phyloP scores from a whole-genome alignment of 2,329 filamentous ascomycete genomes.

The Sporothrix globosa region DNA sequence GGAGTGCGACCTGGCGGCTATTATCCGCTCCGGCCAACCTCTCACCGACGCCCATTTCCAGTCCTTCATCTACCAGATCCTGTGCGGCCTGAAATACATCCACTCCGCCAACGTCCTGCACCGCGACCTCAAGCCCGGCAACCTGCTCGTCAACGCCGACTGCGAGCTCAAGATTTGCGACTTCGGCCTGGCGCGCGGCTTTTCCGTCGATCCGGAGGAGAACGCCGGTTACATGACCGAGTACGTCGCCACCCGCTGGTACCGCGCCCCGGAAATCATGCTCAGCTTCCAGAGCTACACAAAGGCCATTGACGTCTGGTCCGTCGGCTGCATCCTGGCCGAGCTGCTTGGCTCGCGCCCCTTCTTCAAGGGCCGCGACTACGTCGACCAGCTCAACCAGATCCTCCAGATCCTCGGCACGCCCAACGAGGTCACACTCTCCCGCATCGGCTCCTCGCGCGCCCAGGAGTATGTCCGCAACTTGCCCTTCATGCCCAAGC shows the following conservation, averaged over 20 bases:
- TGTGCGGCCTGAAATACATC: slow-evolving; percentile 98
- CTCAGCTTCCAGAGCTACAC: slow-evolving; percentile 99
- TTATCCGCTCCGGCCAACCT: slow-evolving; percentile 95
- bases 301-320: slow-evolving; percentile 99
- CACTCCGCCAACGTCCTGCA: slow-evolving; percentile 98
- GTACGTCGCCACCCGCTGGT: slow-evolving; percentile 98
- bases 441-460: slow-evolving; percentile 89
- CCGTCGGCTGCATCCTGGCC: slow-evolving; percentile 94
- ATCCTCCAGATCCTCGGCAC: slow-evolving; percentile 98
- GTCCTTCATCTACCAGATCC: slow-evolving; percentile 99
- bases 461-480: slow-evolving; percentile 99
- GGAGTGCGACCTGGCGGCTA: slow-evolving; percentile 97
- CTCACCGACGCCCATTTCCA: slow-evolving; percentile 99
- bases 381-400: slow-evolving; percentile 99
- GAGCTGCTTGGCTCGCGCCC: slow-evolving; percentile 94
- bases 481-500: slow-evolving; percentile 91
- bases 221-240: slow-evolving; percentile 99
- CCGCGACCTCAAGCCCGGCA: slow-evolving; percentile 94
- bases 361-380: slow-evolving; percentile 99
- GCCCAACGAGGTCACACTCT: slow-evolving; percentile 91
- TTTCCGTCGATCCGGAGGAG: slow-evolving; percentile 95
- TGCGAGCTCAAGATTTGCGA: slow-evolving; percentile 99
- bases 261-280: slow-evolving; percentile 95
- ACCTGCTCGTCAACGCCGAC: slow-evolving; percentile 96
- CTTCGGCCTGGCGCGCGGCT: slow-evolving; percentile 93